Evolutionary conservation across 2,329 filamentous ascomycete species (phyloP).

Genomic region (Trichoderma koningiopsis): DNA sequence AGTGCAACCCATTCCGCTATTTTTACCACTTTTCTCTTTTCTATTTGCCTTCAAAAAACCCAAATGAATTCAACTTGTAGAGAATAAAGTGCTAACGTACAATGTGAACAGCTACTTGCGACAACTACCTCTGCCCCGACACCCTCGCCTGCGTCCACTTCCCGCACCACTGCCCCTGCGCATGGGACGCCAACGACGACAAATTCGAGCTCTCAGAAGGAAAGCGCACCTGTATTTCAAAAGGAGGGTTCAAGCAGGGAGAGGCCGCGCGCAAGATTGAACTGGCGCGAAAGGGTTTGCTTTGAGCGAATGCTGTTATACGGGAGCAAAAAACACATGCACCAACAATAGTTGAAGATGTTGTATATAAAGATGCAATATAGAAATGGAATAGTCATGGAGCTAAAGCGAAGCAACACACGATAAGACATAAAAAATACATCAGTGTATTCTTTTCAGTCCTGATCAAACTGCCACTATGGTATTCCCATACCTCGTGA

Average conservation of each 20-base stretch:
- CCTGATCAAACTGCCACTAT: neutral
- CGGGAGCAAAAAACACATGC: neutral
- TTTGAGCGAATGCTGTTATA: slow-evolving; percentile 47
- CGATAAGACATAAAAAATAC: neutral
- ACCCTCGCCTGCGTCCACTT: slow-evolving; percentile 95
- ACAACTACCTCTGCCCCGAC: slow-evolving; percentile 91
- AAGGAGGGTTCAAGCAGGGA: slow-evolving; percentile 71
- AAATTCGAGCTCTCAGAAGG: slow-evolving; percentile 76
- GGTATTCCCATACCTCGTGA: neutral
- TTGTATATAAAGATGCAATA: neutral
- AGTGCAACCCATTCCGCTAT: slow-evolving; percentile 26
- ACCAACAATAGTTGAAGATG: neutral
- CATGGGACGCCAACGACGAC: slow-evolving; percentile 74
- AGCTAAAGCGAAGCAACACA: neutral
- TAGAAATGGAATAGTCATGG: neutral
- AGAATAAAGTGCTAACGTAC: neutral
- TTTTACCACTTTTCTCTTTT: neutral
- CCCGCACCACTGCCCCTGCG: slow-evolving; percentile 94
- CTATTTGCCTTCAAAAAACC: neutral
- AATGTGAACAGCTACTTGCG: slow-evolving; percentile 69
- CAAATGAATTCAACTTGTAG: too few species aligned
- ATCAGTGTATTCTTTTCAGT: neutral
- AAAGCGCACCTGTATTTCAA: slow-evolving; percentile 71
- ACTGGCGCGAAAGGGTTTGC: slow-evolving; percentile 74
- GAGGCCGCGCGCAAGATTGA: slow-evolving; percentile 77